Evolutionary conservation across 1,139 yeast genomes (phyloP).

Genomic region (Torulaspora pretoriensis): DNA sequence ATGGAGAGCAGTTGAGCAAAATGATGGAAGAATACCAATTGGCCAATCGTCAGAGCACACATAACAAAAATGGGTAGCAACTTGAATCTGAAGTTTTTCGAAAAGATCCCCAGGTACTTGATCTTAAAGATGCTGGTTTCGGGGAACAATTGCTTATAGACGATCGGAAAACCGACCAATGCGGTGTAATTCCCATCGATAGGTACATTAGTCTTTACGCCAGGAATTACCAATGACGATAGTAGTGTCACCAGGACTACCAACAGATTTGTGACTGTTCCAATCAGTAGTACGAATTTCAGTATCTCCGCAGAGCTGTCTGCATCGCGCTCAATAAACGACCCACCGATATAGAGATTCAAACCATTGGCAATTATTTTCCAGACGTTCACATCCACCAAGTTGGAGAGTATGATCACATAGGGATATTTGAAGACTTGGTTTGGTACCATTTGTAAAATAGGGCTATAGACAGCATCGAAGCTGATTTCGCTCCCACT

Average conservation of each 20-base stretch:
- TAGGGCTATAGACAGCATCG: constrained; percentile 51
- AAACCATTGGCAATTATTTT: constrained; percentile 48
- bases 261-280: constrained; percentile 55
- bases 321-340: constrained; percentile 51
- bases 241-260: constrained; percentile 40
- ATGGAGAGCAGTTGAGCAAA: constrained; percentile 68
- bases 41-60: constrained; percentile 39
- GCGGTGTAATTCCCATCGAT: constrained; percentile 73
- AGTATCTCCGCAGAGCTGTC: constrained; percentile 54
- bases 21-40: constrained; percentile 28
- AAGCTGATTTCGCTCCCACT: constrained; percentile 28
- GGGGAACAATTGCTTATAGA: constrained; percentile 82
- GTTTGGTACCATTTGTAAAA: constrained; percentile 66
- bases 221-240: constrained; percentile 40
- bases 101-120: constrained; percentile 54
- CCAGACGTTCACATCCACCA: constrained; percentile 60
- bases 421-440: constrained; percentile 62
- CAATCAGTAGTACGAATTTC: constrained; percentile 53
- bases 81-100: constrained; percentile 63
- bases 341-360: constrained; percentile 52
- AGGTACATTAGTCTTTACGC: constrained; percentile 35
- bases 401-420: constrained; percentile 68
- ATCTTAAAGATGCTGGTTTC: constrained; percentile 61
- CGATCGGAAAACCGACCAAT: constrained; percentile 73
- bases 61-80: constrained; percentile 66